These are phyloP conservation scores for Phytomonas sp. DNA, from an alignment of 208 protist species.

Conservation along the genomic window DNA sequence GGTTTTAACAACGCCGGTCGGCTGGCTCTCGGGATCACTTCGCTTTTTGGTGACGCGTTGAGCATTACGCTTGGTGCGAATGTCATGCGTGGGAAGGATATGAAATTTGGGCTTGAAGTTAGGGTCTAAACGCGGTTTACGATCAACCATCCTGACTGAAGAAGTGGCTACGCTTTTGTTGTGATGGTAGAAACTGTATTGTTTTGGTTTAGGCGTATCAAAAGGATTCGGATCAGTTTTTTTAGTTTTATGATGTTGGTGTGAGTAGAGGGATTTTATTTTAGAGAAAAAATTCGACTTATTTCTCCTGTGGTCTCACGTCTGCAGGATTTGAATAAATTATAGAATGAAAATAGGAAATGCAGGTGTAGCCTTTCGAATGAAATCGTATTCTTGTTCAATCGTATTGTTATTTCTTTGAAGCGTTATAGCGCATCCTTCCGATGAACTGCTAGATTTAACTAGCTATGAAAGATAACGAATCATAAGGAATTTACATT, in stretches of 20 bases:
- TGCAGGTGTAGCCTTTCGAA: not conserved
- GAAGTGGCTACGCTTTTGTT: slow-evolving; percentile 5
- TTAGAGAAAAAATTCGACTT: not conserved
- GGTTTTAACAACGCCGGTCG: slow-evolving; percentile 61
- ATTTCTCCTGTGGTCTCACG: not conserved
- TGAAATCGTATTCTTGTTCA: not conserved
- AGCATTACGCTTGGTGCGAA: slow-evolving; percentile 59
- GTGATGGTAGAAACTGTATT: not conserved
- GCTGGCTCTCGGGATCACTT: slow-evolving; percentile 47
- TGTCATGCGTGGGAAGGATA: slow-evolving; percentile 26
- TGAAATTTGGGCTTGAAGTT: slow-evolving; percentile 65
- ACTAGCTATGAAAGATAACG: not conserved
- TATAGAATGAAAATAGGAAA: slow-evolving; percentile 8
- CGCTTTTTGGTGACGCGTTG: slow-evolving; percentile 47
- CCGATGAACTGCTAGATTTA: not conserved
- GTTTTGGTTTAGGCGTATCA: not conserved
- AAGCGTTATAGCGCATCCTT: not conserved
- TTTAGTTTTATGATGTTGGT: not conserved
- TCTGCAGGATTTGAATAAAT: not conserved
- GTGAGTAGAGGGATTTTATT: not conserved
- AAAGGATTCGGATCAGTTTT: not conserved
- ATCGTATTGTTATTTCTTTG: slow-evolving; percentile 11
- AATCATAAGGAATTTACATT: not conserved
- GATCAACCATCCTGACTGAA: not conserved
- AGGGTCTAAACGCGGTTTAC: slow-evolving; percentile 21